These are phyloP conservation scores for Waltiozyma sp. DNA, from an alignment of 1,139 yeast species.

Conservation along the genomic window DNA sequence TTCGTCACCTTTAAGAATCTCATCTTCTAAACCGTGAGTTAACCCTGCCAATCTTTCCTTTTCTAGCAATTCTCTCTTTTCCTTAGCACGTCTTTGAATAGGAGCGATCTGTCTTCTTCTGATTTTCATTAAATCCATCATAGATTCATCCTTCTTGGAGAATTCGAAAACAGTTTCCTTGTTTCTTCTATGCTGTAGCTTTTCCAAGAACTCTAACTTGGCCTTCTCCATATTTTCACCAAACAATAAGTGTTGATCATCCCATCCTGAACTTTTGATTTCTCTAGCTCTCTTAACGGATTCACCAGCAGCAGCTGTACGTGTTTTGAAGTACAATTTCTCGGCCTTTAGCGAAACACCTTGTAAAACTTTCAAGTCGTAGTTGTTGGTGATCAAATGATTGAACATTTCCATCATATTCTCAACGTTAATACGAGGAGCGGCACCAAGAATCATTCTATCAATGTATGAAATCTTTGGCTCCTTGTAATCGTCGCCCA, in stretches of 20 bases:
- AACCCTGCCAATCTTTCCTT: constrained; percentile 72
- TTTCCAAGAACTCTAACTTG: constrained; percentile 61
- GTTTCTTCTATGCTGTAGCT: constrained; percentile 52
- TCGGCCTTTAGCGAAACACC: constrained; percentile 84
- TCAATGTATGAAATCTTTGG: constrained; percentile 65
- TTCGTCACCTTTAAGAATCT: constrained; percentile 41
- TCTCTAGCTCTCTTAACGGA: constrained; percentile 80
- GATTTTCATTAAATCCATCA: constrained; percentile 75
- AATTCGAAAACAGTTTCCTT: constrained; percentile 95
- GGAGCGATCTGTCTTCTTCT: constrained; percentile 86
- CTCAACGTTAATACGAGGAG: constrained; percentile 68
- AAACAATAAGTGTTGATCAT: constrained; percentile 69
- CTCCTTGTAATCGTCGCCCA: constrained; percentile 25
- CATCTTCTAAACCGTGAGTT: constrained; percentile 63
- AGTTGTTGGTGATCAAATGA: constrained; percentile 48
- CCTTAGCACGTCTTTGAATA: constrained; percentile 67
- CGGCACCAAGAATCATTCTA: constrained; percentile 72
- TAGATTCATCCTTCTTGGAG: constrained; percentile 53
- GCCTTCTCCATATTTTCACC: constrained; percentile 66
- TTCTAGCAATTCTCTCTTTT: constrained; percentile 56
- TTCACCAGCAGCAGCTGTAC: constrained; percentile 79
- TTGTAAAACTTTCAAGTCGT: constrained; percentile 54
- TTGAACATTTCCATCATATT: constrained; percentile 62
- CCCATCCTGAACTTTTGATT: constrained; percentile 75
- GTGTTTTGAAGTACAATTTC: constrained; percentile 71